Evolutionary conservation across 2,329 filamentous ascomycete species (phyloP).

Genomic region (Hypoxylon sp.): DNA sequence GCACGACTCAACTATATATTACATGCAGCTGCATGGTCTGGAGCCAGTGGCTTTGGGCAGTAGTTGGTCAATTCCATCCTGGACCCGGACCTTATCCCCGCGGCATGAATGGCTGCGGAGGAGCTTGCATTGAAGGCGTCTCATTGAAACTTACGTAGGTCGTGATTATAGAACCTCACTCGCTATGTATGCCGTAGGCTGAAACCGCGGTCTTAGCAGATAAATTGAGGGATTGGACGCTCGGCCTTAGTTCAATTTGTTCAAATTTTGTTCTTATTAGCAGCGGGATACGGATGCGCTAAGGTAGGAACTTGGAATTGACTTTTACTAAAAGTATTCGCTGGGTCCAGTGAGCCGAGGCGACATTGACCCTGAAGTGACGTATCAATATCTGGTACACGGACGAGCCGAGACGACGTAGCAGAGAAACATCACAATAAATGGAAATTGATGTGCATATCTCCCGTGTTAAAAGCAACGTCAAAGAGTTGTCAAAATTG

Average conservation of each 20-base stretch:
- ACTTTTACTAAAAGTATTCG: slow-evolving; percentile 21
- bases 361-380: slow-evolving; percentile 22
- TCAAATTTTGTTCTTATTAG: slow-evolving; percentile 3
- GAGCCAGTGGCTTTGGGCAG: slow-evolving; percentile 17
- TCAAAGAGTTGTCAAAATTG: slow-evolving; percentile 10
- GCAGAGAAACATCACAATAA: slow-evolving; percentile 37
- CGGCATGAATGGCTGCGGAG: slow-evolving; percentile 26
- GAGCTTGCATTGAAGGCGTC: slow-evolving; percentile 24
- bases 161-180: slow-evolving; percentile 17
- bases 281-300: neutral
- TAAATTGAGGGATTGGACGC: slow-evolving; percentile 8
- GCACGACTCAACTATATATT: slow-evolving; percentile 28
- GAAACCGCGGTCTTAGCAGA: slow-evolving; percentile 4
- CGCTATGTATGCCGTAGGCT: slow-evolving; percentile 1
- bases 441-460: slow-evolving; percentile 29
- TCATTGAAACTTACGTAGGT: neutral
- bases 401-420: slow-evolving; percentile 34
- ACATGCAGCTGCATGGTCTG: slow-evolving; percentile 28
- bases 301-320: slow-evolving; percentile 12
- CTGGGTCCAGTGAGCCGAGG: slow-evolving; percentile 31
- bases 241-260: slow-evolving; percentile 4
- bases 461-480: slow-evolving; percentile 2
- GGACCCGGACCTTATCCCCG: slow-evolving; percentile 23
- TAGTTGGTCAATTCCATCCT: slow-evolving; percentile 35
- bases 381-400: slow-evolving; percentile 27